These are phyloP conservation scores for Phalaenopsis aphrodite DNA, from an alignment of 106 monocot species.

Conservation along the genomic window DNA sequence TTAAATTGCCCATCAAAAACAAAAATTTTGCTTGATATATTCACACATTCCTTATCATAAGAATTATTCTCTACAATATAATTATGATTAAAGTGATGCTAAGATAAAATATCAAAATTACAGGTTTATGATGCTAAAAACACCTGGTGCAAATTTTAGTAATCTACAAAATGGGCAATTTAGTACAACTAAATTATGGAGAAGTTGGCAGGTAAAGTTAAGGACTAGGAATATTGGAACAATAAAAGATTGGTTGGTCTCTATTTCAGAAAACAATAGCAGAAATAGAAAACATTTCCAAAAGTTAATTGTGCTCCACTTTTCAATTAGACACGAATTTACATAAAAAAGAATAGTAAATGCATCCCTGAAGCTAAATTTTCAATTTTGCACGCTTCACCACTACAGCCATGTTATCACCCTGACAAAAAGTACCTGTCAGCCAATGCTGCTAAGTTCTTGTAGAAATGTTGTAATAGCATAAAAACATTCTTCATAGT, in stretches of 20 bases:
- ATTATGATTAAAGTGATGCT: not conserved
- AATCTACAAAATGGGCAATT: not conserved
- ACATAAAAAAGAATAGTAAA: not conserved
- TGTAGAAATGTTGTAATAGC: not conserved
- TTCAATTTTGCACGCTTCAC: not conserved
- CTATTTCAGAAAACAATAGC: not conserved
- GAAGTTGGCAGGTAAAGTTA: not conserved
- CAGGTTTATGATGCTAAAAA: not conserved
- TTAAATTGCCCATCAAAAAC: not conserved
- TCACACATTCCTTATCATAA: not conserved
- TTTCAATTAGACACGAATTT: not conserved
- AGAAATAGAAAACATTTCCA: not conserved
- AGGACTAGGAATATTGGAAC: not conserved
- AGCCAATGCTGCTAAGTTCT: not conserved
- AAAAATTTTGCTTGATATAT: not conserved
- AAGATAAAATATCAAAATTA: not conserved
- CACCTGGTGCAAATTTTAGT: not conserved
- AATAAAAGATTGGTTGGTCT: not conserved
- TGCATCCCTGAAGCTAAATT: not conserved
- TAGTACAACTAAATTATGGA: not conserved
- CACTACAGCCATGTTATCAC: not conserved
- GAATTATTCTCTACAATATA: not conserved
- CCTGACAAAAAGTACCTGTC: not conserved
- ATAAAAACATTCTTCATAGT: not conserved
- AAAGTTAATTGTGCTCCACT: not conserved